Evolutionary conservation across 1,284 basidiomycete species (phyloP).

Genomic region (Coniferiporia sulphurascens): DNA sequence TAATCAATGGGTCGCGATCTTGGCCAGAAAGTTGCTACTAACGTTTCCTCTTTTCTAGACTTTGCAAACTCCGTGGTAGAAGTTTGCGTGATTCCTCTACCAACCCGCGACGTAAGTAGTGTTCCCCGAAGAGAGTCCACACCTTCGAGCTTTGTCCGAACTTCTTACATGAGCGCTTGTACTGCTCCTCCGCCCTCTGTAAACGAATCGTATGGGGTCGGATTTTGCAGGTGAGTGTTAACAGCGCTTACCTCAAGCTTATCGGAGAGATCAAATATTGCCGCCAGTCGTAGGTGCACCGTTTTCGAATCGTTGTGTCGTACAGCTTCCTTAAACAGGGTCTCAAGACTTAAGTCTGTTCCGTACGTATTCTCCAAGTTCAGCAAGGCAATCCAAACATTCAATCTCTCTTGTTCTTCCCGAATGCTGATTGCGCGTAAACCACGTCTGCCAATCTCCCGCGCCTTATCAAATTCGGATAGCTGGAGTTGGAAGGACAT

Average conservation of each 20-base stretch:
- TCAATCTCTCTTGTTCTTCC: constrained; percentile 95
- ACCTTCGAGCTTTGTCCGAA: constrained; percentile 88
- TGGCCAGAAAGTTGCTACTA: constrained; percentile 32
- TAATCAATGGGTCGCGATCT: not conserved
- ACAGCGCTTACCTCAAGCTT: constrained; percentile 62
- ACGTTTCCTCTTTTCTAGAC: constrained; percentile 95
- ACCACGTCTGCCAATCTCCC: constrained; percentile 82
- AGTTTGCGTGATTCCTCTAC: constrained; percentile 82
- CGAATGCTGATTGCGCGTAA: constrained; percentile 89
- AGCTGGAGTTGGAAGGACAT: constrained; percentile 98
- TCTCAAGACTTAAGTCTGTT: constrained; percentile 73
- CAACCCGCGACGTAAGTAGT: constrained; percentile 68
- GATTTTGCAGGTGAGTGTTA: not conserved
- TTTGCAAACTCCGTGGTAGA: constrained; percentile 86
- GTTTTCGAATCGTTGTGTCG: constrained; percentile 91
- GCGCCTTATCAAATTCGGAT: constrained; percentile 92
- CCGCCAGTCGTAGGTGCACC: constrained; percentile 78
- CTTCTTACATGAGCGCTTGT: constrained; percentile 84
- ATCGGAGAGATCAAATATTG: constrained; percentile 79
- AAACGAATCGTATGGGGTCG: not conserved
- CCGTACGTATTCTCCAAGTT: constrained; percentile 97
- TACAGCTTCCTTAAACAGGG: constrained; percentile 85
- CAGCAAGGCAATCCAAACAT: constrained; percentile 96
- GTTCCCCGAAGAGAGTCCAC: constrained; percentile 87
- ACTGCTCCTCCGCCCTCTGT: constrained; percentile 85